Evolutionary conservation across 1,139 yeast species (phyloP).

Genomic region (Saccharomycopsis phalli): DNA sequence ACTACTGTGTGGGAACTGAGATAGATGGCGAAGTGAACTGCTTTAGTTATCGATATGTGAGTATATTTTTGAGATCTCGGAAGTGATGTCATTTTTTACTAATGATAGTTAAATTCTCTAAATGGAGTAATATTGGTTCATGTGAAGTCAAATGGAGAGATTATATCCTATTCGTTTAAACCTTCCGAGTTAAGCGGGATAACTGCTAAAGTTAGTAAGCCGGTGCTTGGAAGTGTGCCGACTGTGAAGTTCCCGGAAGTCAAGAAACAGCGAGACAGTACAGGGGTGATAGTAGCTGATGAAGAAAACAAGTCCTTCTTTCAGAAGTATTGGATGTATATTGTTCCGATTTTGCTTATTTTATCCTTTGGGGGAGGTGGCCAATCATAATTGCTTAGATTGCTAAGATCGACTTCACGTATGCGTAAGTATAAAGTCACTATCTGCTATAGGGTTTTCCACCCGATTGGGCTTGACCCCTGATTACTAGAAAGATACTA

Average conservation of each 20-base stretch:
- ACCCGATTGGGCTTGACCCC: too few species aligned
- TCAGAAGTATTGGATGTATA: slow-evolving; percentile 29
- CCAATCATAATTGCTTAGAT: too few species aligned
- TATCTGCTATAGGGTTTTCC: too few species aligned
- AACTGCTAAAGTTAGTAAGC: slow-evolving; percentile 2
- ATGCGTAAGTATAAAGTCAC: too few species aligned
- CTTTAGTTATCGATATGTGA: slow-evolving; percentile 12
- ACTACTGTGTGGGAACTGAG: slow-evolving; percentile 9
- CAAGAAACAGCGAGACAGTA: background rate
- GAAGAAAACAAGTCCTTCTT: slow-evolving; percentile 23
- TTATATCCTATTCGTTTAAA: slow-evolving; percentile 3
- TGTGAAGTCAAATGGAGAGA: background rate
- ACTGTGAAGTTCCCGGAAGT: slow-evolving; percentile 6
- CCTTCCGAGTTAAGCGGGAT: background rate
- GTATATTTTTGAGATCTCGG: background rate
- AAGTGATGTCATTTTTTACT: slow-evolving; percentile 1
- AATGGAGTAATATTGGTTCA: slow-evolving; percentile 6
- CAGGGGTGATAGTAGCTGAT: too few species aligned
- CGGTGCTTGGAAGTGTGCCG: slow-evolving; percentile 8
- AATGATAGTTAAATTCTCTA: slow-evolving; percentile 4
- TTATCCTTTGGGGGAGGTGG: slow-evolving; percentile 17
- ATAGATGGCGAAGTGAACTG: slow-evolving; percentile 5
- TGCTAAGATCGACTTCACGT: too few species aligned
- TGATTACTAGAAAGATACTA: too few species aligned
- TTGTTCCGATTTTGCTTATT: slow-evolving; percentile 23